Evolutionary conservation across 257 asterid genomes (phyloP), one percentile per base, ranked within the genome.

Genomic region (Jaltomata sinuosa): DNA sequence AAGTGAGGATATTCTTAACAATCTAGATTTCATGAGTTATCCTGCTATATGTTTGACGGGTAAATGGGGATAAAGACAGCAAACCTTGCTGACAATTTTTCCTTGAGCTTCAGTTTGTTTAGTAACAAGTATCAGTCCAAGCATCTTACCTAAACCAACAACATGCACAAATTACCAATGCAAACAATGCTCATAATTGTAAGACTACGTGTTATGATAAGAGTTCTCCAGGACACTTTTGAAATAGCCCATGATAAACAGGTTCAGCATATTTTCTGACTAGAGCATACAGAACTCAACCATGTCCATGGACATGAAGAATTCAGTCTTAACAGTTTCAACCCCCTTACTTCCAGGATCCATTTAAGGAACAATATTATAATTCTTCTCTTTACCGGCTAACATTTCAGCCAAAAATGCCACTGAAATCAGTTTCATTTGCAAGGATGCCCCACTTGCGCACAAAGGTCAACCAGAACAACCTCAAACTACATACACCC

Each of bases 81-180:
- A 79, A 76, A 96, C 99, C 98, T 94, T 96, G 97, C 98, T 93
- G 91, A 96, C 99, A 88, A 94, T 74, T 90, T 93, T 94, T 86
- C 99, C 99, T 86, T 94, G 95, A 80, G 98, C 88, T 76, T 98
- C 99, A 84, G 94, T 91, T 91, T 96, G 98, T 85, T 96, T 94
- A 16, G 99, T 96, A 83, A 96, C 99, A 88, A 96, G 98, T 88
- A 92, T 87, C 85, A 92, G 95, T 47, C 97, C 97, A 27, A 96
- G 96, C 99, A 94, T 96, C 89, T 94, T 91, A 82, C 95, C 99
- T 96, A 94, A 59, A 10, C 32, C 67, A 59, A 59, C 15, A 59
- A 31, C 67, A 59, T 11, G 32, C 25, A 25, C 67, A 59, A 59
- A 22, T 4, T 25, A 22, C 15, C 15, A 22, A 55, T 55, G 62